These are phyloP conservation scores for Lobulomyces angularis DNA, from an alignment of 192 early-diverging fungal species.

Conservation along the genomic window DNA sequence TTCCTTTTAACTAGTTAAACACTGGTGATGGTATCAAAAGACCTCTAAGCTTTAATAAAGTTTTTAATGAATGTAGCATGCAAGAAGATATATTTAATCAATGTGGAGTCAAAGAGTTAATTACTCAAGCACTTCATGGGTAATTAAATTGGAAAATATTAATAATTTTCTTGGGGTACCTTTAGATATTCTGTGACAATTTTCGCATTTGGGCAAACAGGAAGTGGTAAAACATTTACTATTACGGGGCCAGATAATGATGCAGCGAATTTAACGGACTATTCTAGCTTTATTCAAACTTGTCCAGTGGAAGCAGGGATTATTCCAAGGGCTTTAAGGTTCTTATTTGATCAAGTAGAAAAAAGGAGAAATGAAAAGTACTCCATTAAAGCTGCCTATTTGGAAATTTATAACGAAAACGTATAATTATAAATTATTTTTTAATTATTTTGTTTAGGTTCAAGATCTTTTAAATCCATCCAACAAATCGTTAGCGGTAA, in stretches of 20 bases:
- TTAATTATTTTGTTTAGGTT: slow-evolving; percentile 12
- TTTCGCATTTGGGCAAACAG: slow-evolving; percentile 49
- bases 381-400: slow-evolving; percentile 24
- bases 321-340: slow-evolving; percentile 27
- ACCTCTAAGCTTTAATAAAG: slow-evolving; percentile 25
- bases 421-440: slow-evolving; percentile 6
- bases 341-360: slow-evolving; percentile 20
- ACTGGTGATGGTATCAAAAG: slow-evolving; percentile 6
- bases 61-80: slow-evolving; percentile 15
- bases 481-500: slow-evolving; percentile 20
- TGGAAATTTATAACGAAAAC: slow-evolving; percentile 48
- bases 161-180: neutral
- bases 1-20: neutral
- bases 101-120: slow-evolving; percentile 27
- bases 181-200: slow-evolving; percentile 36
- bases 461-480: slow-evolving; percentile 34
- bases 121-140: slow-evolving; percentile 30
- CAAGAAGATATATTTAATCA: slow-evolving; percentile 31
- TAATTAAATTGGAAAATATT: slow-evolving; percentile 6
- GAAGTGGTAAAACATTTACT: slow-evolving; percentile 43
- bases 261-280: no score
- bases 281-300: no score
- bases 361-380: neutral
- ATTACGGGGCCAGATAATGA: slow-evolving; percentile 31
- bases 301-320: slow-evolving; percentile 15